Conservation (phyloP, 2,329 filamentous ascomycete genomes). For the Ophiostoma pallidulum region DNA sequence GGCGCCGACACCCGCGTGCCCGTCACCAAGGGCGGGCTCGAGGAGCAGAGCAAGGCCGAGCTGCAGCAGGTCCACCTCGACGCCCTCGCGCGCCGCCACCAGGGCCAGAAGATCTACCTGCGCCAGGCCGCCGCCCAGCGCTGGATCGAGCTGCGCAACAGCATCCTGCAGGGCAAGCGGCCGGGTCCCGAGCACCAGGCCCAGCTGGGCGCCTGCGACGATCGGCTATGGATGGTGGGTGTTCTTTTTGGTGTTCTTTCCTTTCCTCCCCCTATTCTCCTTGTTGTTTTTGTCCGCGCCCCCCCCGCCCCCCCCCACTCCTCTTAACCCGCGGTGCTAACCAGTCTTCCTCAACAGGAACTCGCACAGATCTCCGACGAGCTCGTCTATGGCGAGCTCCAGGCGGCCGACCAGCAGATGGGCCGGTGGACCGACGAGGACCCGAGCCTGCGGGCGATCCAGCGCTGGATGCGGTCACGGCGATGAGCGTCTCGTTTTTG, state of each 20-base stretch:
- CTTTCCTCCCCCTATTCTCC: constrained; percentile 1
- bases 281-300: background rate
- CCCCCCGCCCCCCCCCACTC: constrained; percentile 6
- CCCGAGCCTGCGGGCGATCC: constrained; percentile 46
- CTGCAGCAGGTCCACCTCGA: constrained; percentile 53
- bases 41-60: constrained; percentile 53
- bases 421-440: constrained; percentile 56
- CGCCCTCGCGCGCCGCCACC: constrained; percentile 51
- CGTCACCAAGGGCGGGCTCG: constrained; percentile 39
- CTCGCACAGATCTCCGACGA: constrained; percentile 50
- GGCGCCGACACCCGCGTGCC: constrained; percentile 54
- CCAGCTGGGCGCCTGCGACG: constrained; percentile 44
- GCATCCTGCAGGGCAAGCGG: constrained; percentile 42
- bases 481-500: no score
- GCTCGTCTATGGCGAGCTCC: constrained; percentile 45
- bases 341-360: constrained; percentile 29
- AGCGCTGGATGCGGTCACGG: constrained; percentile 47
- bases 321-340: background rate
- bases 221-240: constrained; percentile 48
- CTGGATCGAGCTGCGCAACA: constrained; percentile 47
- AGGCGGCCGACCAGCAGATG: constrained; percentile 41
- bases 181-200: constrained; percentile 36
- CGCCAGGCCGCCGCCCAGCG: constrained; percentile 50
- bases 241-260: background rate
- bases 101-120: constrained; percentile 55